phyloP scores from a whole-genome alignment of 1,139 yeast species.

The Arxiozyma telluris region DNA sequence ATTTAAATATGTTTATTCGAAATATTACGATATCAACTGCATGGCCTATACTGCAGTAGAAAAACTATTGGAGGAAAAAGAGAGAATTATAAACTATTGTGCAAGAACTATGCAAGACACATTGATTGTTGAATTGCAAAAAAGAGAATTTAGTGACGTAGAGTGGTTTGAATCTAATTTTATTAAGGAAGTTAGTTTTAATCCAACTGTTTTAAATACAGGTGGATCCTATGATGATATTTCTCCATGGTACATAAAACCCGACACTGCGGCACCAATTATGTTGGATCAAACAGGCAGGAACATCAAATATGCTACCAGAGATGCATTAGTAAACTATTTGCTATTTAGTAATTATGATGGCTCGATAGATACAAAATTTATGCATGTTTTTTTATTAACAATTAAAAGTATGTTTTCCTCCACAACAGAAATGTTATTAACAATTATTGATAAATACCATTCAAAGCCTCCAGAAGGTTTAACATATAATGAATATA shows the following conservation, averaged over 20 bases:
- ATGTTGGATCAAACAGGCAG: conserved; percentile 60
- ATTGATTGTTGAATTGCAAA: conserved; percentile 50
- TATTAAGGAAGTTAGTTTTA: conserved; percentile 23
- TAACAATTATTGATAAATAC: conserved; percentile 54
- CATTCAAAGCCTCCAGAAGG: conserved; percentile 81
- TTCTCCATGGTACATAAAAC: conserved; percentile 72
- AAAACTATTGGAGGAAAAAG: conserved; percentile 61
- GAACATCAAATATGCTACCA: conserved; percentile 75
- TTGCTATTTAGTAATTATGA: conserved; percentile 67
- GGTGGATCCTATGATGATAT: conserved; percentile 12
- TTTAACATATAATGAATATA: conserved; percentile 71
- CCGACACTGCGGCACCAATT: conserved; percentile 66
- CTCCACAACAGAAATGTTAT: conserved; percentile 50
- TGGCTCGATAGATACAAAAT: conserved; percentile 52
- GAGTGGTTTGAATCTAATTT: conserved; percentile 13
- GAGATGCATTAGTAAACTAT: conserved; percentile 70
- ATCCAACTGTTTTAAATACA: neutral
- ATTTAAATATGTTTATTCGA: conserved; percentile 30
- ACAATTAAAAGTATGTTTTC: conserved; percentile 73
- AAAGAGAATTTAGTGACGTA: conserved; percentile 36
- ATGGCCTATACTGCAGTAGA: conserved; percentile 40
- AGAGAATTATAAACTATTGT: conserved; percentile 58
- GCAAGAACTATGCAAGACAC: conserved; percentile 72
- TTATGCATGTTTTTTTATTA: conserved; percentile 48
- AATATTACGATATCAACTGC: conserved; percentile 40